A percentile compares a stretch with the other conserved stretches of the same genome.
Evolutionary conservation across 352 stramenopile genomes (phyloP).

Genomic region (Phytophthora tubulina): DNA sequence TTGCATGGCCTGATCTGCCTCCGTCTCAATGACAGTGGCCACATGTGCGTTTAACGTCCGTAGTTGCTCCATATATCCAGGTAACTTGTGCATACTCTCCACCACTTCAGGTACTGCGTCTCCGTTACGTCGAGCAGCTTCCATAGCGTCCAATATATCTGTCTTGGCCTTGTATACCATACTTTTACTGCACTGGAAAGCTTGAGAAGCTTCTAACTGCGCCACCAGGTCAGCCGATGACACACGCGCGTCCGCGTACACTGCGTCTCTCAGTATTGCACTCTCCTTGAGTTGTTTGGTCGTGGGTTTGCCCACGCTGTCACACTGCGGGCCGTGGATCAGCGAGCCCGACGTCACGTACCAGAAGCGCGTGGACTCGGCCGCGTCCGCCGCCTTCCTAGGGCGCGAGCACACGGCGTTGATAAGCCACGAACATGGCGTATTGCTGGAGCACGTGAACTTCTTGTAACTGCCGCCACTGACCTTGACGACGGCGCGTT

Average conservation of each 20-base stretch:
- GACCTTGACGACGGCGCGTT: slow-evolving; percentile 55
- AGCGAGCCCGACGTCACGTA: slow-evolving; percentile 64
- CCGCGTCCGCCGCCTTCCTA: slow-evolving; percentile 22
- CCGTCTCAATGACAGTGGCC: slow-evolving; percentile 44
- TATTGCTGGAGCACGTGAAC: slow-evolving; percentile 56
- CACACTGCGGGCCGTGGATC: slow-evolving; percentile 45
- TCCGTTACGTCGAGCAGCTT: slow-evolving; percentile 30
- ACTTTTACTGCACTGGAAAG: slow-evolving; percentile 58
- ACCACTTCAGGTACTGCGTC: slow-evolving; percentile 14
- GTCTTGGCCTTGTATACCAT: slow-evolving; percentile 71
- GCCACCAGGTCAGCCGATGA: slow-evolving; percentile 53
- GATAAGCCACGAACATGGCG: slow-evolving; percentile 54
- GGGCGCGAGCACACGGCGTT: slow-evolving; percentile 59
- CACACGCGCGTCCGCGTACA: slow-evolving; percentile 52
- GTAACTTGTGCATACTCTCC: slow-evolving; percentile 45
- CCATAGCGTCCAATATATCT: slow-evolving; percentile 54
- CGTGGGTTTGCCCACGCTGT: slow-evolving; percentile 53
- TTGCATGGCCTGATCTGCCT: neutral
- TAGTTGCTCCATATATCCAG: slow-evolving; percentile 55
- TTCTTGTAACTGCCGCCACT: slow-evolving; percentile 71
- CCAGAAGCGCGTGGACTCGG: slow-evolving; percentile 42
- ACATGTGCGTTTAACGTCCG: slow-evolving; percentile 48
- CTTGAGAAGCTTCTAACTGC: slow-evolving; percentile 40
- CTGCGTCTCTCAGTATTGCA: slow-evolving; percentile 48
- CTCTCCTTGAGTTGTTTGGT: slow-evolving; percentile 54